Evolutionary conservation across 768 basidiomycete genomes (phyloP).

Genomic region (Phylloporus sp.): DNA sequence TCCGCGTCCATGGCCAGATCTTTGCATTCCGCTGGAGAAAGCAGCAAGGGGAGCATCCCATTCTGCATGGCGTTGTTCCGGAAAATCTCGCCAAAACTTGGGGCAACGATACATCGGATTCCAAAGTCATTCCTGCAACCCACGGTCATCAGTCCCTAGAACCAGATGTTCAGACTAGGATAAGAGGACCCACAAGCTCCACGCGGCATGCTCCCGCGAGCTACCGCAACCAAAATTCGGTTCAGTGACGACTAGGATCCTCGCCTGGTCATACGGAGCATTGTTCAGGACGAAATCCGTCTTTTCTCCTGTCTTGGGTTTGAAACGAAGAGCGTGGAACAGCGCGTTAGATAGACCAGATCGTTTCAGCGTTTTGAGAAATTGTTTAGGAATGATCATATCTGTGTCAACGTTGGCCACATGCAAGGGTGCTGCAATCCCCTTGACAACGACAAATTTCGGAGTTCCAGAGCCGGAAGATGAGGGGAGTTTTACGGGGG

Average conservation of each 20-base stretch:
- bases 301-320: conserved; percentile 70
- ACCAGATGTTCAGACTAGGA: not conserved
- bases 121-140: conserved; percentile 75
- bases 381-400: conserved; percentile 92
- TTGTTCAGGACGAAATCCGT: conserved; percentile 85
- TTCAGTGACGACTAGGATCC: conserved; percentile 78
- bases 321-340: conserved; percentile 77
- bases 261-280: conserved; percentile 67
- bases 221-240: conserved; percentile 90
- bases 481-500: conserved; percentile 33
- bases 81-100: conserved; percentile 90
- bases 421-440: conserved; percentile 73
- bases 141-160: not conserved
- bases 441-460: conserved; percentile 68
- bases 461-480: conserved; percentile 45
- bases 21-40: conserved; percentile 67
- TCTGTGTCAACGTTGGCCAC: conserved; percentile 89
- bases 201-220: conserved; percentile 88
- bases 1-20: conserved; percentile 74
- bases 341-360: conserved; percentile 81
- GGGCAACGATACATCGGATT: conserved; percentile 81
- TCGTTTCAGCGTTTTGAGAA: conserved; percentile 86
- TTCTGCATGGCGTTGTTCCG: conserved; percentile 88
- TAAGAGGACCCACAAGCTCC: conserved; percentile 60
- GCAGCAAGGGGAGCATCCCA: conserved; percentile 77